These are phyloP conservation scores for Arthrobotrys megalospora DNA, from an alignment of 2,329 filamentous ascomycete genomes.

Conservation along the genomic window DNA sequence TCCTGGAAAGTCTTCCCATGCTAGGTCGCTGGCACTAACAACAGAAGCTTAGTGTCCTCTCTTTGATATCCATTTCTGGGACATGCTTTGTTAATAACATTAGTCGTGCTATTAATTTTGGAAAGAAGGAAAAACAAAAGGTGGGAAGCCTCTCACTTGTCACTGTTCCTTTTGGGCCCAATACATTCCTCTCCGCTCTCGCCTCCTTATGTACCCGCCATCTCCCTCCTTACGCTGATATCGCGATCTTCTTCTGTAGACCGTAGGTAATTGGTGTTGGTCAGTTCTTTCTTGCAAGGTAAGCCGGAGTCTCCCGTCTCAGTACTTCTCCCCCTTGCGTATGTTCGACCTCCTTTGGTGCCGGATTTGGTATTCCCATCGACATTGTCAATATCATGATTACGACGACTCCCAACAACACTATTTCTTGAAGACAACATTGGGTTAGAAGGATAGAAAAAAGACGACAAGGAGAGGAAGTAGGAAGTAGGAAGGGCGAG, in stretches of 20 bases:
- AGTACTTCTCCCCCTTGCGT: constrained; percentile 5
- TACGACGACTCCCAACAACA: constrained; percentile 21
- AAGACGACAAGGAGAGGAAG: background rate
- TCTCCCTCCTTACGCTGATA: constrained; percentile 52
- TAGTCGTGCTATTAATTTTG: constrained; percentile 32
- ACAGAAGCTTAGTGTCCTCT: constrained; percentile 33
- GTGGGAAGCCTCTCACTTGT: constrained; percentile 24
- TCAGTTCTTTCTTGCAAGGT: constrained; percentile 60
- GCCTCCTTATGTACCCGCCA: constrained; percentile 58
- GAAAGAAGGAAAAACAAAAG: constrained; percentile 25
- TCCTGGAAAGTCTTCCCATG: constrained; percentile 51
- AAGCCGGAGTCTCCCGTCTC: constrained; percentile 26
- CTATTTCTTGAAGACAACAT: constrained; percentile 9
- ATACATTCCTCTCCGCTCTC: constrained; percentile 30
- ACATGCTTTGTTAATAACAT: constrained; percentile 30
- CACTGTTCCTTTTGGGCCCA: constrained; percentile 51
- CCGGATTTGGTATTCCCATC: constrained; percentile 12
- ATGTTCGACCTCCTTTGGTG: constrained; percentile 11
- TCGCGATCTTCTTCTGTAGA: constrained; percentile 59
- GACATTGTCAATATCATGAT: constrained; percentile 18
- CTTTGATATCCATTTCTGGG: constrained; percentile 33
- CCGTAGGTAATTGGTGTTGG: constrained; percentile 58
- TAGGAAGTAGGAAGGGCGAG: background rate
- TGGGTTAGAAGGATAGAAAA: background rate
- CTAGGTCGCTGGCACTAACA: constrained; percentile 23